Conservation (phyloP, 2,329 filamentous ascomycete genomes). For the Colletotrichum filicis region DNA sequence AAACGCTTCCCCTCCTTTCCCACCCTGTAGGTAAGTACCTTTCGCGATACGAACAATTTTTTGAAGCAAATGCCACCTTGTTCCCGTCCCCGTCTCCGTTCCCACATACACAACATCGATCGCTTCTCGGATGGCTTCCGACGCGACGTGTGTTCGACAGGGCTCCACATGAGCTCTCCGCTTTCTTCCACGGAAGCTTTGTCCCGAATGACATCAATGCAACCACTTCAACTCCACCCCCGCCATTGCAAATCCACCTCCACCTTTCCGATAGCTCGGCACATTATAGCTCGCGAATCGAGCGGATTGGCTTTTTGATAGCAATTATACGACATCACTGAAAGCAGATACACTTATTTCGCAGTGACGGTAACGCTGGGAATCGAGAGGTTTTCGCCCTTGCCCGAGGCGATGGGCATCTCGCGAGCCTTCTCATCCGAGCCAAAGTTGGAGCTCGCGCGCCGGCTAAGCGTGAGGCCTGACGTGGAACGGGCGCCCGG, state of each 20-base stretch:
- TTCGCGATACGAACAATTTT: neutral
- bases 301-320: neutral
- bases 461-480: slow-evolving; percentile 26
- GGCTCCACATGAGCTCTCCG: slow-evolving; percentile 12
- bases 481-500: slow-evolving; percentile 31
- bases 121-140: neutral
- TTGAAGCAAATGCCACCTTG: neutral
- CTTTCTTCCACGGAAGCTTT: slow-evolving; percentile 5
- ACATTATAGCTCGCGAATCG: slow-evolving; percentile 1
- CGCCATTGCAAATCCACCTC: slow-evolving; percentile 7
- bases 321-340: neutral
- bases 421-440: slow-evolving; percentile 29
- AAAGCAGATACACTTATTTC: neutral
- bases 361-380: slow-evolving; percentile 27
- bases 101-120: no score
- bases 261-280: slow-evolving; percentile 10
- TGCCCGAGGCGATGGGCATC: slow-evolving; percentile 27
- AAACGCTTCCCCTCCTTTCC: slow-evolving; percentile 1
- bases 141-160: neutral
- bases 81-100: neutral
- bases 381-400: slow-evolving; percentile 24
- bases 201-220: slow-evolving; percentile 16
- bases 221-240: slow-evolving; percentile 23
- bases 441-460: slow-evolving; percentile 34
- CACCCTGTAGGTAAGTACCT: neutral